A percentile compares a stretch with the other conserved stretches of the same genome.
These are phyloP conservation scores for Microsporum audouinii DNA, from an alignment of 2,329 filamentous ascomycete genomes.

Conservation along the genomic window DNA sequence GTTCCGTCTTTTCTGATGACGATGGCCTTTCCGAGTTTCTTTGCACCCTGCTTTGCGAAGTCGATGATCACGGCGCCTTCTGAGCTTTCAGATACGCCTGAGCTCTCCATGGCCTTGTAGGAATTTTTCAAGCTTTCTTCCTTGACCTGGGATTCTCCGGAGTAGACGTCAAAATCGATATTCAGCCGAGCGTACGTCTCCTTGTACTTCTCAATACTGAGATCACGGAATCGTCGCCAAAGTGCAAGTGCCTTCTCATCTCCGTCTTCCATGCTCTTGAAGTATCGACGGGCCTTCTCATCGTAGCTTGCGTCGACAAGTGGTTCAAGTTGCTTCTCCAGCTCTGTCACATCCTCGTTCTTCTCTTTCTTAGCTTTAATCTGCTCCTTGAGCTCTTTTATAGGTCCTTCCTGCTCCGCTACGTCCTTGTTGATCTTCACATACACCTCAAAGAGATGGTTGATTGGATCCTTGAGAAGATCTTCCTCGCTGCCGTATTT, in stretches of 20 bases:
- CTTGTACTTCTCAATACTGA: slow-evolving; percentile 54
- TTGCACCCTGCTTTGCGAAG: slow-evolving; percentile 55
- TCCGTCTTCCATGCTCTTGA: slow-evolving; percentile 57
- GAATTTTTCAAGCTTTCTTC: slow-evolving; percentile 51
- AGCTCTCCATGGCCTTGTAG: slow-evolving; percentile 47
- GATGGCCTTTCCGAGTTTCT: slow-evolving; percentile 56
- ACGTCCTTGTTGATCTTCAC: slow-evolving; percentile 52
- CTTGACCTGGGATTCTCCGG: slow-evolving; percentile 57
- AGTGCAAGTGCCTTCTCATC: slow-evolving; percentile 48
- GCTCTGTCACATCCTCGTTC: slow-evolving; percentile 37
- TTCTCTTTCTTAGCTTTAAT: slow-evolving; percentile 40
- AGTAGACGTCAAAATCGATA: slow-evolving; percentile 55
- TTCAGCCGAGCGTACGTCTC: slow-evolving; percentile 53
- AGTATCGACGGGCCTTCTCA: slow-evolving; percentile 51
- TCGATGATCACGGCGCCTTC: slow-evolving; percentile 59
- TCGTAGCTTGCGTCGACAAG: slow-evolving; percentile 45
- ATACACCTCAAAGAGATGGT: slow-evolving; percentile 55
- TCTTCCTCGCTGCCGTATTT: slow-evolving; percentile 51
- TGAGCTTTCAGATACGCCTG: slow-evolving; percentile 50
- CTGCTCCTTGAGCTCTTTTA: slow-evolving; percentile 44
- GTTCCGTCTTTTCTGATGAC: slow-evolving; percentile 57
- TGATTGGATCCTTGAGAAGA: slow-evolving; percentile 50
- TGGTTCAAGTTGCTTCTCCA: slow-evolving; percentile 40
- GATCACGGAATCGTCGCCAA: slow-evolving; percentile 53
- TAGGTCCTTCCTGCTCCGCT: slow-evolving; percentile 44